A percentile compares a stretch with the other conserved stretches of the same genome.
Conservation (phyloP, 164 flowering plant species). For the Tetrastigma voinierianum region DNA sequence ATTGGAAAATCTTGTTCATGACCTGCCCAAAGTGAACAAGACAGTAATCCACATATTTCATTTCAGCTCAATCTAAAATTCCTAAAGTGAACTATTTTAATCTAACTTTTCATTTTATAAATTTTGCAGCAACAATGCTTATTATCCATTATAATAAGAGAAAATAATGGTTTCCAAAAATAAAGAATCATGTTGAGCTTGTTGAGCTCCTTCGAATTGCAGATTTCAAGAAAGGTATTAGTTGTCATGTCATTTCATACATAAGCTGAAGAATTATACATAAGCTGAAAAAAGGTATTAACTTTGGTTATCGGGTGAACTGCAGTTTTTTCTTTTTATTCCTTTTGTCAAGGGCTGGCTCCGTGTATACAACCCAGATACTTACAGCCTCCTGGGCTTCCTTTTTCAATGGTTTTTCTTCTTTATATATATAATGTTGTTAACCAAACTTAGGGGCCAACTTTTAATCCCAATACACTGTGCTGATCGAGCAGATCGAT, state of each 20-base stretch:
- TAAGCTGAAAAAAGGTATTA: too few species aligned
- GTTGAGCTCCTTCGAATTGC: conserved; percentile 96
- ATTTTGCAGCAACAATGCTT: conserved; percentile 58
- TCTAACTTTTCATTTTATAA: neutral
- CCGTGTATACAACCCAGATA: too few species aligned
- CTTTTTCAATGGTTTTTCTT: too few species aligned
- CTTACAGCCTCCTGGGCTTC: too few species aligned
- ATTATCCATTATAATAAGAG: conserved; percentile 74
- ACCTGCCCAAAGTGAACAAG: conserved; percentile 72
- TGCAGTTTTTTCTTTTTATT: too few species aligned
- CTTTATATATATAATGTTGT: too few species aligned
- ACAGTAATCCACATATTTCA: neutral
- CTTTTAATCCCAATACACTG: too few species aligned
- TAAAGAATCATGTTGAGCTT: conserved; percentile 92
- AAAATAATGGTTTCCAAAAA: conserved; percentile 51
- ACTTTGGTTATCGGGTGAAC: too few species aligned
- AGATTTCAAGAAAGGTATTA: conserved; percentile 73
- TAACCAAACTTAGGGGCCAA: too few species aligned
- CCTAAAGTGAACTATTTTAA: neutral
- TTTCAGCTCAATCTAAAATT: neutral
- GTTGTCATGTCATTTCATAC: too few species aligned
- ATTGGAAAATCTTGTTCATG: conserved; percentile 95
- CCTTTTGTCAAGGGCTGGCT: too few species aligned
- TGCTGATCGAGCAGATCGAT: too few species aligned
- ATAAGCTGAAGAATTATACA: neutral